phyloP scores from a whole-genome alignment of 177 flowering plant species.

The Vitis hybrid region DNA sequence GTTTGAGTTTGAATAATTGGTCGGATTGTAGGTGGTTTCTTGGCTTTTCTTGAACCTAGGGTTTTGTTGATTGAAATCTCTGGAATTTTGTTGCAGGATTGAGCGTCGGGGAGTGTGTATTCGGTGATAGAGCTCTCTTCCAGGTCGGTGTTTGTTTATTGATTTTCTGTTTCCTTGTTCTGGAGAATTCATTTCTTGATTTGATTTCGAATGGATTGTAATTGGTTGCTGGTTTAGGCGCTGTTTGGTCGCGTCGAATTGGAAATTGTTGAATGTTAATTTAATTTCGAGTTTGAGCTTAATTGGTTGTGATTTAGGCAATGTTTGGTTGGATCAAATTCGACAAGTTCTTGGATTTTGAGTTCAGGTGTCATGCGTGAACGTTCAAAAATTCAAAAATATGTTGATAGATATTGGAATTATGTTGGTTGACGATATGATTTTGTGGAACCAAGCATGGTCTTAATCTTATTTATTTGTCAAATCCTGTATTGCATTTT shows the following conservation, averaged over 20 bases:
- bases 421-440: too few species aligned
- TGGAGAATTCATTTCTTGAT: not conserved
- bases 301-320: too few species aligned
- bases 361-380: too few species aligned
- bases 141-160: conserved; percentile 6
- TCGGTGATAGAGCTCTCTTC: not conserved
- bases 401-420: too few species aligned
- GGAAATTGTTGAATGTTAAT: too few species aligned
- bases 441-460: too few species aligned
- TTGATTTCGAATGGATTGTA: not conserved
- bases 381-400: too few species aligned
- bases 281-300: too few species aligned
- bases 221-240: not conserved
- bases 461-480: too few species aligned
- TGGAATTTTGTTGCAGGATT: conserved; percentile 14
- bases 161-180: not conserved
- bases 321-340: too few species aligned
- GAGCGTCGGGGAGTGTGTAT: not conserved
- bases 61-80: conserved; percentile 1
- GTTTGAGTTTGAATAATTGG: not conserved
- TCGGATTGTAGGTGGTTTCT: conserved; percentile 2
- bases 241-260: not conserved
- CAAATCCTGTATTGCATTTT: too few species aligned
- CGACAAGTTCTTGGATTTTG: too few species aligned
- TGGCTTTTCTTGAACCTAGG: not conserved